Evolutionary conservation across 2,329 filamentous ascomycete species (phyloP), one percentile per base, ranked within the genome.

Genomic region (Epichloe bromicola): DNA sequence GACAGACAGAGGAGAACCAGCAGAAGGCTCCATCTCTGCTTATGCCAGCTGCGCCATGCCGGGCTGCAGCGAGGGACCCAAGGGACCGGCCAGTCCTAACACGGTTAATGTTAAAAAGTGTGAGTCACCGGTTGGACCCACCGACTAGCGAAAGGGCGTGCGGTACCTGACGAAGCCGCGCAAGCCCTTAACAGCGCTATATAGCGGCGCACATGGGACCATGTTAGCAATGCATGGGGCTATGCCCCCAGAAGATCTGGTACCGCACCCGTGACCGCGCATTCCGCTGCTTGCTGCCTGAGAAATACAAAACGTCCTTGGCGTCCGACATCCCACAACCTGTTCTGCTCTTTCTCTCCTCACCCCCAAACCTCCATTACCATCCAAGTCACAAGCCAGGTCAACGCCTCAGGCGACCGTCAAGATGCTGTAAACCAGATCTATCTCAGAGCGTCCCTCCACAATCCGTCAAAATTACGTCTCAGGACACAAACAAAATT

Each of bases 361-460:
- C 37, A 60, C 60, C 59, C 66, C 62, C 65, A 60, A 62, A 61
- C 53, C 55, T 52, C 61, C 53, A 56, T 60, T 52, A 68, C 56
- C 66, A 59, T 60, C 63, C 59, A 68, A 51, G 2, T 19, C 23
- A 62, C 47, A 62, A 56, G 59, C 54, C 48, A 50, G 41, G 48
- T 56, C 49, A 54, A 63, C 58, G 65, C 67, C 63, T 58, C 60
- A 65, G 65, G 69, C 67, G 67, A 63, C 63, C 58, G 60, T 60
- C 72, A 82, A 70, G 67, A 82, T 82, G 79, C 74, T 75, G 69
- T 82, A 79, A 78, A 74, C 61, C 61, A 65, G 19, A 19, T 61
- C 63, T 64, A 68, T 66, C 61, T 61, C 65, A 61, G 62, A 63
- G 63, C 59, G 62, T 61, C 61, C 54, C 61, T 60, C 61, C 63